Conservation (phyloP, 1,284 basidiomycete genomes). For the Sanghuangporus sanghuang region DNA sequence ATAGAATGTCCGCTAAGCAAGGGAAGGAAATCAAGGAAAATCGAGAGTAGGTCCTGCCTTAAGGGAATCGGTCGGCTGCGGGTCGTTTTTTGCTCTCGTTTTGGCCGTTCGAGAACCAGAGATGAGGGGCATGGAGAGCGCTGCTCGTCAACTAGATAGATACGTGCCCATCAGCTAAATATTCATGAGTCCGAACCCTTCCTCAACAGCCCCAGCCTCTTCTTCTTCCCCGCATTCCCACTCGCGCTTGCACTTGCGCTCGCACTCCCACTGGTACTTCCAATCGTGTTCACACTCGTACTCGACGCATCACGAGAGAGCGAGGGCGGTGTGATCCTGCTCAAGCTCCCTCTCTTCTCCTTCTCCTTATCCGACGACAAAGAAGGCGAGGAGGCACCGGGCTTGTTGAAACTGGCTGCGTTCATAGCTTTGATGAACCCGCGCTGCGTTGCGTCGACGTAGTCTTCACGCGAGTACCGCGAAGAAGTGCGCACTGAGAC, state of each 20-base stretch:
- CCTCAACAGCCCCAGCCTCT: neutral
- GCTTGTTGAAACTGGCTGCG: neutral
- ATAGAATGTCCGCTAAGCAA: too few relatives aligned
- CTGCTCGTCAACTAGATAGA: neutral
- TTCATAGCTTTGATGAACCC: slow-evolving; percentile 17
- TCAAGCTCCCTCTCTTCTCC: neutral
- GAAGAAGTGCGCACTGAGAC: slow-evolving; percentile 58
- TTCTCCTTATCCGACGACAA: slow-evolving; percentile 7
- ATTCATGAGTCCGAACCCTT: neutral
- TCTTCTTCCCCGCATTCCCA: slow-evolving; percentile 6
- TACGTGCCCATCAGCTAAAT: neutral
- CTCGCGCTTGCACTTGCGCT: neutral
- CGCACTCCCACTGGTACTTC: neutral
- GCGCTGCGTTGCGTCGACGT: slow-evolving; percentile 67
- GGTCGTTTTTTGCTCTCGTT: too few relatives aligned
- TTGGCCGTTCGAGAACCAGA: too few relatives aligned
- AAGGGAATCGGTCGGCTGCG: too few relatives aligned
- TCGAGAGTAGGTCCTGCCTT: too few relatives aligned
- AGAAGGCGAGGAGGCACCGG: neutral
- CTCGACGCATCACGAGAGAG: slow-evolving; percentile 5
- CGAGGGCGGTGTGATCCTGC: neutral
- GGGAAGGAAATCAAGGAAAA: too few relatives aligned
- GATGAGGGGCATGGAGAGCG: too few relatives aligned
- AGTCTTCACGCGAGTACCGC: slow-evolving; percentile 48
- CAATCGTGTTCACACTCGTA: slow-evolving; percentile 7